Percentiles rank a stretch among this genome's conserved stretches.
Conservation (phyloP, 2,329 filamentous ascomycete species). For the Penicillium sp. region DNA sequence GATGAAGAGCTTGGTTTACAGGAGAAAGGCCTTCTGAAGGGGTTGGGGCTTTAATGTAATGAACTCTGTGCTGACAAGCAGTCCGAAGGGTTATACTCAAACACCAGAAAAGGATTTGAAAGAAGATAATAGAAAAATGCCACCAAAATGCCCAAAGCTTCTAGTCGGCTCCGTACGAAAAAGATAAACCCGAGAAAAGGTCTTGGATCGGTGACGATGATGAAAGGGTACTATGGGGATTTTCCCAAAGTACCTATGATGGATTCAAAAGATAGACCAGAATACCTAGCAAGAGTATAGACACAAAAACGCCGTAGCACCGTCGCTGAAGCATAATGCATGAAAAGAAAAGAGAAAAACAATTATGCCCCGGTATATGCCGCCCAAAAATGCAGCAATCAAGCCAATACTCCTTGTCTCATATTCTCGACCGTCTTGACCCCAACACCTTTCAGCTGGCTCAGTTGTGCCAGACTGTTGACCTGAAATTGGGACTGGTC, state of each 20-base stretch:
- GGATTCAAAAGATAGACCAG: not conserved
- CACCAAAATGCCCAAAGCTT: not conserved
- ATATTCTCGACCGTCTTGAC: constrained; percentile 48
- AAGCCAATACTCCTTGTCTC: constrained; percentile 44
- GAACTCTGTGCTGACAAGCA: not conserved
- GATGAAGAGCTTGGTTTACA: constrained; percentile 4
- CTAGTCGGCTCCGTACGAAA: not conserved
- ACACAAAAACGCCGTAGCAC: constrained; percentile 25
- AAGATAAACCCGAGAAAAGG: not conserved
- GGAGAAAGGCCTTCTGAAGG: not conserved
- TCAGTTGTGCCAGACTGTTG: constrained; percentile 40
- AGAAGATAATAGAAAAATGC: not conserved
- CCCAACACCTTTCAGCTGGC: constrained; percentile 46
- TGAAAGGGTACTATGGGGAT: not conserved
- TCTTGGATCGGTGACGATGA: not conserved
- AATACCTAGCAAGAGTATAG: constrained; percentile 1
- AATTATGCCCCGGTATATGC: constrained; percentile 9
- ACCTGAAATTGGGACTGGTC: constrained; percentile 33
- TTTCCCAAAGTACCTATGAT: not conserved
- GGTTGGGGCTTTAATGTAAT: not conserved
- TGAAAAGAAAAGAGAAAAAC: constrained; percentile 9
- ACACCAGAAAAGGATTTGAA: not conserved
- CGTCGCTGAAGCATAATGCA: constrained; percentile 31
- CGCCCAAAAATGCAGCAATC: constrained; percentile 16
- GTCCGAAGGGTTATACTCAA: too few relatives aligned